Conservation (phyloP, 2,329 filamentous ascomycete genomes). For the Arthrobotrys pseudoclavata region DNA sequence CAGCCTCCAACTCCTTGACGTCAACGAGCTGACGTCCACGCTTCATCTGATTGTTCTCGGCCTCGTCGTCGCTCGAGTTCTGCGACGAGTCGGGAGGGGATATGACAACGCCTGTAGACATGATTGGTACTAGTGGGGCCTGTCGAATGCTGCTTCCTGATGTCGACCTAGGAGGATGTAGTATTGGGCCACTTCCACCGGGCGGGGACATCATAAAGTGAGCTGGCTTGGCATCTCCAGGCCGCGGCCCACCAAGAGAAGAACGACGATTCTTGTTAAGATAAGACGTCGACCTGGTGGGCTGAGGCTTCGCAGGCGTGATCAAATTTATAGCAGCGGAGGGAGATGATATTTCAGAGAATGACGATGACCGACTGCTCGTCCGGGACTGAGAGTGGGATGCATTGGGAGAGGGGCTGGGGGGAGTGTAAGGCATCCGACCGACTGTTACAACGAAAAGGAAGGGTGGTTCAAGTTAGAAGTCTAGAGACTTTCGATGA, state of each 20-base stretch:
- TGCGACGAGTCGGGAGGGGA: conserved; percentile 89
- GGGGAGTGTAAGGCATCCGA: conserved; percentile 87
- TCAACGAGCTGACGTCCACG: conserved; percentile 67
- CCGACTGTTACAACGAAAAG: conserved; percentile 34
- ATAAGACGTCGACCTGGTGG: conserved; percentile 75
- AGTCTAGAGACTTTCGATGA: conserved; percentile 18
- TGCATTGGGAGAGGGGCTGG: conserved; percentile 67
- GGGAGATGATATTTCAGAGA: conserved; percentile 62
- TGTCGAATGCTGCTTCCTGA: conserved; percentile 66
- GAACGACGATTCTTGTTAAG: conserved; percentile 75
- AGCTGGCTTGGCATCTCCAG: conserved; percentile 39
- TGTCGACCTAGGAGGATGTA: conserved; percentile 68
- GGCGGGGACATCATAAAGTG: conserved; percentile 64
- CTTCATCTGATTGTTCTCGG: conserved; percentile 64
- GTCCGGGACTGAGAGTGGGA: conserved; percentile 59
- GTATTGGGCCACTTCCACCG: conserved; percentile 63
- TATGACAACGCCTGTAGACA: conserved; percentile 86
- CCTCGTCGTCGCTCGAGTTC: conserved; percentile 87
- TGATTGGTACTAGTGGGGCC: conserved; percentile 68
- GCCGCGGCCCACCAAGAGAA: conserved; percentile 62
- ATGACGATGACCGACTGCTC: conserved; percentile 68
- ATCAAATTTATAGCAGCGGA: conserved; percentile 60
- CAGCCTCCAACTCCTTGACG: conserved; percentile 80
- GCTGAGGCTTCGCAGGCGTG: conserved; percentile 67
- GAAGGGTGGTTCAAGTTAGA: conserved; percentile 12